Evolutionary conservation across 768 basidiomycete genomes (phyloP).

Genomic region (Phlebiopsis gigantea): DNA sequence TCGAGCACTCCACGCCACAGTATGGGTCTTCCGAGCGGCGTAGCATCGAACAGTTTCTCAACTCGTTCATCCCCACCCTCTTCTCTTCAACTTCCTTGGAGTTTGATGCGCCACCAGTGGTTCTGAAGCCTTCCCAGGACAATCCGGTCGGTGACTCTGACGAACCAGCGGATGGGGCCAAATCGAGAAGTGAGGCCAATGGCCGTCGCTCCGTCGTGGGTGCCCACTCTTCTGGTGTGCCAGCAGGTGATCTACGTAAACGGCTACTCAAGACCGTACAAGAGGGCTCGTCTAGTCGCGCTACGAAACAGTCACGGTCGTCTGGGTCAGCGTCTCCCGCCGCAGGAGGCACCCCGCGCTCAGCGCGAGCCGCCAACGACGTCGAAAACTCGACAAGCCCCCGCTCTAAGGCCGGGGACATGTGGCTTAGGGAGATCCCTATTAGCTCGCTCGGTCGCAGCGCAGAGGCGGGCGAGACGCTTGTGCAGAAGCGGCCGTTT

Average conservation of each 20-base stretch:
- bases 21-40: conserved; percentile 77
- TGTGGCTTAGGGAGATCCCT: conserved; percentile 52
- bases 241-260: conserved; percentile 68
- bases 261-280: conserved; percentile 74
- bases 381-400: neutral
- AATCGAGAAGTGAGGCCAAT: conserved; percentile 22
- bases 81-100: conserved; percentile 67
- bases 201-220: conserved; percentile 13
- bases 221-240: conserved; percentile 39
- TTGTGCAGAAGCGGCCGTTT: conserved; percentile 48
- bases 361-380: neutral
- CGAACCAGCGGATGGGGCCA: conserved; percentile 19
- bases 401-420: conserved; percentile 35
- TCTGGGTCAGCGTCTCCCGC: conserved; percentile 34
- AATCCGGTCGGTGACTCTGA: conserved; percentile 23
- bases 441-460: neutral
- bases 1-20: conserved; percentile 74
- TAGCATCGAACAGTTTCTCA: conserved; percentile 78
- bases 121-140: conserved; percentile 26
- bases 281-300: conserved; percentile 39
- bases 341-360: conserved; percentile 11
- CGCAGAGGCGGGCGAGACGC: conserved; percentile 21
- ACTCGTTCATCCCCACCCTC: conserved; percentile 76
- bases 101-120: conserved; percentile 53
- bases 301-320: conserved; percentile 13